Conservation (phyloP, 108 stramenopile genomes). For the Chaetoceros tenuissimus region DNA sequence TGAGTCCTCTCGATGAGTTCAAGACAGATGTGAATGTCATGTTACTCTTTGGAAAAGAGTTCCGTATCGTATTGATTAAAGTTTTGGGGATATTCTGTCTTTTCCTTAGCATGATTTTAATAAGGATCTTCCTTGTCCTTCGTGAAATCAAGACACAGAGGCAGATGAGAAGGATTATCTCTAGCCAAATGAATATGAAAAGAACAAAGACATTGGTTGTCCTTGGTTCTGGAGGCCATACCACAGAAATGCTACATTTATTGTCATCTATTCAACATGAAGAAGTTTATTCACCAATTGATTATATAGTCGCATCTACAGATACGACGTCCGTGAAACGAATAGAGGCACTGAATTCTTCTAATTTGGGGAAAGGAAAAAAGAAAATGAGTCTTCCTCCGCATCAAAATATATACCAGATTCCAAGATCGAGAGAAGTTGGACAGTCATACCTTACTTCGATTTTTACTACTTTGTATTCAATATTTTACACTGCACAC, state of each 20-base stretch:
- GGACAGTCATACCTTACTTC: constrained; percentile 55
- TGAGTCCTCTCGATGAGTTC: too few species aligned
- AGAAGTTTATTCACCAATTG: constrained; percentile 41
- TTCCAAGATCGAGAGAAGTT: constrained; percentile 67
- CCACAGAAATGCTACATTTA: constrained; percentile 81
- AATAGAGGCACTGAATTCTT: constrained; percentile 20
- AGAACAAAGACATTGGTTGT: constrained; percentile 63
- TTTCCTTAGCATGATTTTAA: too few species aligned
- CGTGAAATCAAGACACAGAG: too few species aligned
- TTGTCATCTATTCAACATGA: constrained; percentile 33
- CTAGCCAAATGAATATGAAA: too few species aligned
- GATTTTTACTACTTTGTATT: constrained; percentile 35
- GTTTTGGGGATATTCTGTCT: too few species aligned
- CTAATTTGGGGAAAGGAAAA: not conserved
- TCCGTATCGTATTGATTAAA: too few species aligned
- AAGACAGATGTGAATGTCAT: too few species aligned
- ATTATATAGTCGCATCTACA: constrained; percentile 51
- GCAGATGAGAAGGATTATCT: too few species aligned
- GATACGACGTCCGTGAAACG: constrained; percentile 57
- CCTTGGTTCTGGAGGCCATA: constrained; percentile 84
- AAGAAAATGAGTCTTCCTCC: constrained; percentile 3
- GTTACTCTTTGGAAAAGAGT: too few species aligned
- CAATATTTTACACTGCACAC: constrained; percentile 24
- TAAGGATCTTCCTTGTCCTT: too few species aligned
- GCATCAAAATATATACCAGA: constrained; percentile 19